Conservation (phyloP, 441 rosid genomes). For the Syzygium syzygioides region DNA sequence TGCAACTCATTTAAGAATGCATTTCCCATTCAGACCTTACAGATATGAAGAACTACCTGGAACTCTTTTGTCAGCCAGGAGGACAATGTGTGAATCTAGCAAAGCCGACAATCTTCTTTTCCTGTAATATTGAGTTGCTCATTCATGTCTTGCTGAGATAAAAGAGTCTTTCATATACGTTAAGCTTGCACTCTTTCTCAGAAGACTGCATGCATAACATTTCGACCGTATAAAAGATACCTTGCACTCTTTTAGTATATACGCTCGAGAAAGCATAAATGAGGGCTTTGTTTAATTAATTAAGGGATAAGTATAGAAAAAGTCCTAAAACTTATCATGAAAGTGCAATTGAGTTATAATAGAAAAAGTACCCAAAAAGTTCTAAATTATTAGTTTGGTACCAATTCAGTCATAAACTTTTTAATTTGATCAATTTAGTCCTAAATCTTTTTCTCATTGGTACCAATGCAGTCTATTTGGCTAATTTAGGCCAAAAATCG, state of each 20-base stretch:
- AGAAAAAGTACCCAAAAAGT: too few relatives aligned
- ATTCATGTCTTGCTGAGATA: neutral
- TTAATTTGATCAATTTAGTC: too few relatives aligned
- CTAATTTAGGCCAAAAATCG: too few relatives aligned
- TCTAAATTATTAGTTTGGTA: too few relatives aligned
- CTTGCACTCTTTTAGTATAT: neutral
- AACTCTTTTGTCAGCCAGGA: neutral
- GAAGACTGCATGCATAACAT: neutral
- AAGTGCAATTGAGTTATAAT: accelerated
- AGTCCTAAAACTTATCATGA: neutral
- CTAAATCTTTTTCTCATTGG: too few relatives aligned
- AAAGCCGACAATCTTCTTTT: neutral
- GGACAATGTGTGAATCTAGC: neutral
- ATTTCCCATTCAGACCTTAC: neutral
- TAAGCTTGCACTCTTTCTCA: neutral
- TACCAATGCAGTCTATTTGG: too few relatives aligned
- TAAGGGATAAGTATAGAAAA: neutral
- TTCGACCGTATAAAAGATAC: neutral
- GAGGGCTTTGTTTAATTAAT: neutral
- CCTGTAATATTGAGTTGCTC: neutral
- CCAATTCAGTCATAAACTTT: too few relatives aligned
- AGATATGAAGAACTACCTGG: neutral
- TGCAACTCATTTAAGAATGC: neutral
- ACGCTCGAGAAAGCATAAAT: neutral
- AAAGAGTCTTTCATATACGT: neutral